A percentile compares a stretch with the other conserved stretches of the same genome.
These are phyloP conservation scores for Lyophyllum atratum DNA, from an alignment of 768 basidiomycete genomes.

Conservation along the genomic window DNA sequence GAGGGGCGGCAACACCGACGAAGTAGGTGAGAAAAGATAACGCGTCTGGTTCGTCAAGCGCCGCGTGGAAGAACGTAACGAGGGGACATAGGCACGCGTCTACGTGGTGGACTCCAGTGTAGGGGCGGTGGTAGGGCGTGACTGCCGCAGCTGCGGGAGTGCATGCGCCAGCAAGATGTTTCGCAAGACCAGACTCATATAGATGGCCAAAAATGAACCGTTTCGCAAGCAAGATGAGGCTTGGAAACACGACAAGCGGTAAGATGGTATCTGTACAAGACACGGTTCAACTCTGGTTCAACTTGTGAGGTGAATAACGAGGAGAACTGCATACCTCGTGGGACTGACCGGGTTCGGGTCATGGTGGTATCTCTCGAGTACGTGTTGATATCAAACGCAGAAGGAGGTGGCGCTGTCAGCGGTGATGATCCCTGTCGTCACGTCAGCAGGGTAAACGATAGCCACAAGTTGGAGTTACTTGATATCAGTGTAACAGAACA, in stretches of 20 bases:
- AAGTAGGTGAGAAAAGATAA: constrained; percentile 39
- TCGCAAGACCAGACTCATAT: constrained; percentile 26
- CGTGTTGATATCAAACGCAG: background rate
- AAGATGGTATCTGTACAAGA: constrained; percentile 20
- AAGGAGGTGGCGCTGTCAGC: no score
- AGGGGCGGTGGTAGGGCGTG: constrained; percentile 38
- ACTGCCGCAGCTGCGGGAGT: constrained; percentile 13
- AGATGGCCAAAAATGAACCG: constrained; percentile 38
- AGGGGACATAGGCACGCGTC: constrained; percentile 45
- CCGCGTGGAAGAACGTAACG: constrained; percentile 49
- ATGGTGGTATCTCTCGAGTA: background rate
- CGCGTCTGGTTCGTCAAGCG: constrained; percentile 31
- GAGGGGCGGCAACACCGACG: constrained; percentile 30
- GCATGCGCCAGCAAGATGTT: constrained; percentile 36
- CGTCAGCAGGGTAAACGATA: no score
- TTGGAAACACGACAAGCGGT: constrained; percentile 40
- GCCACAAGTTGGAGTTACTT: no score
- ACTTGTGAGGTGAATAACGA: background rate
- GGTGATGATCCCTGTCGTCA: no score
- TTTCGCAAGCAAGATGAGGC: constrained; percentile 34
- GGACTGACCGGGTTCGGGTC: background rate
- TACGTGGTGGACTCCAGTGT: constrained; percentile 36
- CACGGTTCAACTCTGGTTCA: background rate
- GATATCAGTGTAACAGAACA: no score
- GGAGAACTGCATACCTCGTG: background rate